Base-by-base conservation (phyloP, 768 basidiomycete species). In the Pholiota molesta region DNA sequence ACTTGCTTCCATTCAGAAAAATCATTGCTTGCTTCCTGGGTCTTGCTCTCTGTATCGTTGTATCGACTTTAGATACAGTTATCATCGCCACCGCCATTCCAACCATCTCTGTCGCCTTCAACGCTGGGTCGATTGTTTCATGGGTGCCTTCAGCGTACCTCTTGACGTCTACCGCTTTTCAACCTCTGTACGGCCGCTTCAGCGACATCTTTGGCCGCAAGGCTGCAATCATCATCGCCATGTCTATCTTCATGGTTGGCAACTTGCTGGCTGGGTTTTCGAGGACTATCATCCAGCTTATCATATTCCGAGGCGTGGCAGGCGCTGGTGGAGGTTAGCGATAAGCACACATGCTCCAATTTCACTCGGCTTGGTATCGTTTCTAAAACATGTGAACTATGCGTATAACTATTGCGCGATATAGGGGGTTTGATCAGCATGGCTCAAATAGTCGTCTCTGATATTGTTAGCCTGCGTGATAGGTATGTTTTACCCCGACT, bases 131-230 rank as follows among this genome's bases (percentile, higher is more conserved):
- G 3, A 79, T 87, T 26, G 76, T 80, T 26, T 87, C 86, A 5
- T 92, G 89, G 90, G 88, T 92, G 2, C 90, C 88, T 0, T 88
- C 88, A 0, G 83, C 84, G 0, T 91, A 91, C 67, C 80, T 92
- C 35, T 75, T 90, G 52, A 90, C 88, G 0, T 86, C 85, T 0
- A 87, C 86, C 1, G 81, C 83, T 19, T 87, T 88, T 66, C 88
- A 88, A 73, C 82, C 83, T 2, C 66, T 85, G 1, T 83, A 87
- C 66, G 87, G 86, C 57, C 80, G 86, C 9, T 85, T 87, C 68
- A 86, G 84, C 57, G 86, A 88, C 59, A 88, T 88, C 9, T 88
- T 88, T 63, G 87, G 87, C 51, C 79, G 91, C 23, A 91, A 91
- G 69, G 75, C 76, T 16, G 80, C 83, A 0, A 76, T 91, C 40